A percentile compares a stretch with the other conserved stretches of the same genome.
These are phyloP conservation scores for Sporothrix sp. DNA, from an alignment of 2,329 filamentous ascomycete species.

Conservation along the genomic window DNA sequence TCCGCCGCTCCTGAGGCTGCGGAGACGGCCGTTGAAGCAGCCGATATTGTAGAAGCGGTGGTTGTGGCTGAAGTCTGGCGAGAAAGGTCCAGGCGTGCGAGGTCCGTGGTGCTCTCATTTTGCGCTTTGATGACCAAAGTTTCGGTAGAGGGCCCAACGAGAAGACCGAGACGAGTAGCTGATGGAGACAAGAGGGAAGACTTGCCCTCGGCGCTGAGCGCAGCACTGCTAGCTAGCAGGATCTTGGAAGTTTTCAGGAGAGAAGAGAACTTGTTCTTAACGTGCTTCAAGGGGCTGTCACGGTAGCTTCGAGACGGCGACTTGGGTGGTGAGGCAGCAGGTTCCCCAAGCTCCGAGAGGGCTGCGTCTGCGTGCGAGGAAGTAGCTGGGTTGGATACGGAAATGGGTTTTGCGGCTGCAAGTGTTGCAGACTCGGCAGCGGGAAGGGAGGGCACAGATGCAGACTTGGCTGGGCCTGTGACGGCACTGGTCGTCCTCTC, in stretches of 20 bases:
- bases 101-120: slow-evolving; percentile 24
- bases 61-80: slow-evolving; percentile 23
- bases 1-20: neutral
- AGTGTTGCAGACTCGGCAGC: slow-evolving; percentile 23
- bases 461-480: slow-evolving; percentile 48
- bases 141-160: slow-evolving; percentile 39
- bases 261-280: slow-evolving; percentile 86
- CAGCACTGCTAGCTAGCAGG: slow-evolving; percentile 68
- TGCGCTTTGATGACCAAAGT: slow-evolving; percentile 28
- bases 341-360: slow-evolving; percentile 31
- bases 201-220: slow-evolving; percentile 53
- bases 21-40: neutral
- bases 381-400: slow-evolving; percentile 45
- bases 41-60: neutral
- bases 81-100: slow-evolving; percentile 38
- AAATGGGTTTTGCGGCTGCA: slow-evolving; percentile 48
- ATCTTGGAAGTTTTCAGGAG: slow-evolving; percentile 82
- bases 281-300: slow-evolving; percentile 80
- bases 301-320: slow-evolving; percentile 47
- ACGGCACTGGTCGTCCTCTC: slow-evolving; percentile 17
- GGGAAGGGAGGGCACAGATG: slow-evolving; percentile 49
- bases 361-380: slow-evolving; percentile 28
- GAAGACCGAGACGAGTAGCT: slow-evolving; percentile 34
- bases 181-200: slow-evolving; percentile 47
- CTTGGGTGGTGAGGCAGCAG: slow-evolving; percentile 41